phyloP scores from a whole-genome alignment of 2,329 filamentous ascomycete genomes.

The Triangularia verruculosa region DNA sequence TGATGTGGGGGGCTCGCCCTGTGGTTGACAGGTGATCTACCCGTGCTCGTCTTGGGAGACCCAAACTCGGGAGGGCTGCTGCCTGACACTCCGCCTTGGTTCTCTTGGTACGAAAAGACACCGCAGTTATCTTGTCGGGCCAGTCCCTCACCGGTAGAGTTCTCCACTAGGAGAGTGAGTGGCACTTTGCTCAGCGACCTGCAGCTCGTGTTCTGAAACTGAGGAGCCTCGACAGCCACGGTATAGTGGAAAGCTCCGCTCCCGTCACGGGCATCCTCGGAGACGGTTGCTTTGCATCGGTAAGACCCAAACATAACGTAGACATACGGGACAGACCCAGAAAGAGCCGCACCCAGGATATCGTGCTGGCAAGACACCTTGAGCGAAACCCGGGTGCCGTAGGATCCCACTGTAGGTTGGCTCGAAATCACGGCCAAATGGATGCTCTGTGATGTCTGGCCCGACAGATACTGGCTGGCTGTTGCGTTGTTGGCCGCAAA shows the following conservation, averaged over 20 bases:
- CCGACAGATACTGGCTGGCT: conserved; percentile 63
- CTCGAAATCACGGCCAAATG: conserved; percentile 57
- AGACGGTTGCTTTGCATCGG: conserved; percentile 64
- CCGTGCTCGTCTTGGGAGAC: conserved; percentile 39
- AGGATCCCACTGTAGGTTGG: conserved; percentile 64
- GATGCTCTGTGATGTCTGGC: conserved; percentile 58
- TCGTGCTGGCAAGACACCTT: conserved; percentile 75
- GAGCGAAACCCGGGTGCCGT: conserved; percentile 69
- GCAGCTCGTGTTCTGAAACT: conserved; percentile 50
- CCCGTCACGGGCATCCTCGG: conserved; percentile 56
- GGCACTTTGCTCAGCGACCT: conserved; percentile 48
- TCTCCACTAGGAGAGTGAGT: conserved; percentile 53
- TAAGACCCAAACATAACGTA: conserved; percentile 75
- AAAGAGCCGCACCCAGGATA: conserved; percentile 41
- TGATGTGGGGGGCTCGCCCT: conserved; percentile 40
- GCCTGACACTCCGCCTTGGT: conserved; percentile 25
- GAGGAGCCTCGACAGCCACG: conserved; percentile 69
- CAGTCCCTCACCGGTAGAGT: conserved; percentile 50
- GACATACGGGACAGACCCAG: conserved; percentile 37
- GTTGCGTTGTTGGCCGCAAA: conserved; percentile 59
- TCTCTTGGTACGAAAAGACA: conserved; percentile 43
- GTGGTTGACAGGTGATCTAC: conserved; percentile 42
- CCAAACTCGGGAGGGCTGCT: conserved; percentile 39
- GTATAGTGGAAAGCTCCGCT: conserved; percentile 65
- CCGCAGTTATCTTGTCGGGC: conserved; percentile 46